phyloP scores from a whole-genome alignment of 441 rosid genomes.

The Populus tomentosa region DNA sequence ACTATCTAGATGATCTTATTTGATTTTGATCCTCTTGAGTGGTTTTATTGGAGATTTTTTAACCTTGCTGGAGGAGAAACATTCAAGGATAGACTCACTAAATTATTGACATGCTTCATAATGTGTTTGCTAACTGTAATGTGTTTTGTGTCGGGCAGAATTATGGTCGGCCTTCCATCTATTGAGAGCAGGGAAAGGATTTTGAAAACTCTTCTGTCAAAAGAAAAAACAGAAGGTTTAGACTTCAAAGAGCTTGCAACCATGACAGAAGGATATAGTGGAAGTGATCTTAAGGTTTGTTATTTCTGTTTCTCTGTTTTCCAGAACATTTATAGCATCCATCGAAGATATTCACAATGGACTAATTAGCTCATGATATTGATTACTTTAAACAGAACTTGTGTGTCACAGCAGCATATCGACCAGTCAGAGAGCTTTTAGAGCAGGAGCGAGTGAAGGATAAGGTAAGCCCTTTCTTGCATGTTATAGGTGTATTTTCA shows the following conservation, averaged over 20 bases:
- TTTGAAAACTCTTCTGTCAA: constrained; percentile 71
- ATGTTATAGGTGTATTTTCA: neutral
- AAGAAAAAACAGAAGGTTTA: constrained; percentile 72
- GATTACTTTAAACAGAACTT: constrained; percentile 59
- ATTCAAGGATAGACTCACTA: neutral
- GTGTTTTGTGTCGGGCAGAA: constrained; percentile 39
- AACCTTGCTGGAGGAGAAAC: neutral
- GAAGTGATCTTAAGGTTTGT: constrained; percentile 97
- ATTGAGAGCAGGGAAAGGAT: constrained; percentile 77
- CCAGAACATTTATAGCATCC: neutral
- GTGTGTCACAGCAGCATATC: constrained; percentile 87
- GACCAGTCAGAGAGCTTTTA: constrained; percentile 88
- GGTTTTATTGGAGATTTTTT: neutral
- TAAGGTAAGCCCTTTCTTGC: constrained; percentile 34
- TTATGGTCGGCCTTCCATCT: constrained; percentile 95
- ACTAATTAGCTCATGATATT: constrained; percentile 7
- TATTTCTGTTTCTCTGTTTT: constrained; percentile 1
- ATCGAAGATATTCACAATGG: neutral
- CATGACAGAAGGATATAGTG: constrained; percentile 88
- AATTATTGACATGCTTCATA: neutral
- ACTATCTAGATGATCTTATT: neutral
- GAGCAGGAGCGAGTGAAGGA: constrained; percentile 76
- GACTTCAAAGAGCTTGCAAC: constrained; percentile 83
- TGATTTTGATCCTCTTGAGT: neutral
- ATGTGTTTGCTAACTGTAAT: neutral